These are phyloP conservation scores for Cornus controversa DNA, from an alignment of 148 eudicot species.

Conservation along the genomic window DNA sequence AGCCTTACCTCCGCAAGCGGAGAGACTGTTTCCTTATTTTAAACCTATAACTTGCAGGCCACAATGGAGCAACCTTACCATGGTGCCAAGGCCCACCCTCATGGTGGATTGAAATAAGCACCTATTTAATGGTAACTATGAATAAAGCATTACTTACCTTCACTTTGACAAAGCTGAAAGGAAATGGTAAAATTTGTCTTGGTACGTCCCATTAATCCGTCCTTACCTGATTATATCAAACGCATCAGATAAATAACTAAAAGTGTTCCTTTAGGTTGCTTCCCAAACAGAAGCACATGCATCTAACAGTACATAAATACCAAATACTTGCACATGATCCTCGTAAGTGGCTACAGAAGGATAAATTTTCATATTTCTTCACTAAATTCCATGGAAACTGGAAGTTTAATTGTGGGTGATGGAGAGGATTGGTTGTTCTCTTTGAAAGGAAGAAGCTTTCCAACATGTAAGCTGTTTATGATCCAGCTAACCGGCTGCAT, in stretches of 20 bases:
- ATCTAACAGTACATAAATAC: background rate
- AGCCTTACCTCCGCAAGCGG: too few relatives aligned
- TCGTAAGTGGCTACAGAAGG: background rate
- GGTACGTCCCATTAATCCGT: background rate
- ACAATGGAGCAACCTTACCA: too few relatives aligned
- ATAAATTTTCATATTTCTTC: slow-evolving; percentile 52
- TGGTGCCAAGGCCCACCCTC: too few relatives aligned
- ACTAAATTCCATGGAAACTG: slow-evolving; percentile 47
- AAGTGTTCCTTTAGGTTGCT: background rate
- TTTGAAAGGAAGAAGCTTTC: slow-evolving; percentile 63
- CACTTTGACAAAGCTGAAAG: background rate
- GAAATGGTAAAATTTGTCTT: background rate
- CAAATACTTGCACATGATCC: slow-evolving; percentile 9
- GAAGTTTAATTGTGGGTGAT: slow-evolving; percentile 23
- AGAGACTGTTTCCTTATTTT: too few relatives aligned
- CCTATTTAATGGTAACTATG: background rate
- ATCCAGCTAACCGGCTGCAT: slow-evolving; percentile 81
- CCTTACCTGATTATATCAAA: background rate
- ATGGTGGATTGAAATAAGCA: background rate
- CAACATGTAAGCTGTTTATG: slow-evolving; percentile 60
- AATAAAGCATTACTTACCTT: background rate
- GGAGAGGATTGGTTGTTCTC: slow-evolving; percentile 24
- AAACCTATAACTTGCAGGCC: too few relatives aligned
- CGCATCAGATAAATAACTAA: background rate
- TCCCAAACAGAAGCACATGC: background rate